Percentiles rank a stretch among this genome's conserved stretches.
Evolutionary conservation across 2,329 filamentous ascomycete genomes (phyloP).

Genomic region (Didymella sp.): DNA sequence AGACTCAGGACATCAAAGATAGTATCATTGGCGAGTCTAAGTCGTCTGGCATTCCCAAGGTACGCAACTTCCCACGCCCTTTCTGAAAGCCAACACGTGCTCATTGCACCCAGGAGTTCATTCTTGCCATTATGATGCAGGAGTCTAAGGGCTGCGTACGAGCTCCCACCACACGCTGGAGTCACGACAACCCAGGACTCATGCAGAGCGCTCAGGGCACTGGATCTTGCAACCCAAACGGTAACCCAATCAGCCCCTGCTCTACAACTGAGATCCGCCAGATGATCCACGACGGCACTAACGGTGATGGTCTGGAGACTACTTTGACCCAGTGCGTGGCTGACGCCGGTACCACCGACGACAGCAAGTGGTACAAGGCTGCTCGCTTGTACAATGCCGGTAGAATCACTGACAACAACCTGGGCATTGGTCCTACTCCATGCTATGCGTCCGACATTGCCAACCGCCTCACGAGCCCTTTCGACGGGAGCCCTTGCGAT

Average conservation of each 20-base stretch:
- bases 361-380: slow-evolving; percentile 55
- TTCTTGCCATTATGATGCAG: slow-evolving; percentile 56
- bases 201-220: slow-evolving; percentile 53
- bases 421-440: slow-evolving; percentile 53
- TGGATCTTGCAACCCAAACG: slow-evolving; percentile 45
- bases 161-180: slow-evolving; percentile 53
- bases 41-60: slow-evolving; percentile 45
- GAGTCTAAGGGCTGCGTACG: slow-evolving; percentile 57
- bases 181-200: slow-evolving; percentile 55
- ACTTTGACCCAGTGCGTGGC: slow-evolving; percentile 53
- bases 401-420: slow-evolving; percentile 43
- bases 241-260: slow-evolving; percentile 51
- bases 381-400: slow-evolving; percentile 62
- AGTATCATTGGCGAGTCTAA: slow-evolving; percentile 46
- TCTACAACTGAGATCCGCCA: slow-evolving; percentile 46
- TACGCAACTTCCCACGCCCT: slow-evolving; percentile 44
- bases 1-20: slow-evolving; percentile 49
- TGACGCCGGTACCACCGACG: slow-evolving; percentile 39
- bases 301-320: slow-evolving; percentile 53
- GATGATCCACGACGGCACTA: slow-evolving; percentile 55
- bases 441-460: slow-evolving; percentile 62
- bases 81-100: not conserved
- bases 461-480: slow-evolving; percentile 53
- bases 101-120: slow-evolving; percentile 43
- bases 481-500: slow-evolving; percentile 26